phyloP scores from a whole-genome alignment of 371 early-diverging fungal species.

The Syncephalis fuscata region DNA sequence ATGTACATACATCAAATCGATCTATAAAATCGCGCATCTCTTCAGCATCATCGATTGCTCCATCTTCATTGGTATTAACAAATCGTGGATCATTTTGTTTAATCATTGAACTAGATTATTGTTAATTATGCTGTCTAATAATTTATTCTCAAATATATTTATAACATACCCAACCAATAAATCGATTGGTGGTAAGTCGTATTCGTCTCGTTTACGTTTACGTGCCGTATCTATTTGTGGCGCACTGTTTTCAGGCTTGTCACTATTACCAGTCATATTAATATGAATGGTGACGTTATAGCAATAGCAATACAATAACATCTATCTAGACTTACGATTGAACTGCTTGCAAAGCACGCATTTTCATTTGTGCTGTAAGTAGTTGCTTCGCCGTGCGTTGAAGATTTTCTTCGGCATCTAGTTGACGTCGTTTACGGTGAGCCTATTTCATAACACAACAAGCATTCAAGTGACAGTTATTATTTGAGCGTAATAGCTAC shows the following conservation, averaged over 20 bases:
- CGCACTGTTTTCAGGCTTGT: background rate
- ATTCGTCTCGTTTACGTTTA: conserved; percentile 45
- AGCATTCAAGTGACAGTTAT: background rate
- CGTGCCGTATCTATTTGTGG: no score
- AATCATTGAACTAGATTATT: conserved; percentile 5
- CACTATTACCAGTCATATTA: no score
- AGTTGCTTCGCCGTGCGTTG: conserved; percentile 71
- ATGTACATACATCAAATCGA: conserved; percentile 1
- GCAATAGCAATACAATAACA: no score
- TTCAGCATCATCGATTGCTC: conserved; percentile 7
- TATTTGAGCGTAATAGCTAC: background rate
- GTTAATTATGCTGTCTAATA: background rate
- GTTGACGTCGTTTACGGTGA: conserved; percentile 30
- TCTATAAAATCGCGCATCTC: conserved; percentile 3
- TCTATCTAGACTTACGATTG: conserved; percentile 1
- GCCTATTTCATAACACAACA: conserved; percentile 24
- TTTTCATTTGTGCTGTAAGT: conserved; percentile 54
- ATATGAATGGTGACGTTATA: no score
- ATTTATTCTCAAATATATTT: conserved; percentile 1
- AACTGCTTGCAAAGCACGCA: conserved; percentile 27
- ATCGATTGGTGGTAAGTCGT: conserved; percentile 40
- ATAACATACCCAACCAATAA: conserved; percentile 8
- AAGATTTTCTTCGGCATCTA: conserved; percentile 28
- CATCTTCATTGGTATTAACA: conserved; percentile 3
- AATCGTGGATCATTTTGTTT: conserved; percentile 38